A percentile compares a stretch with the other conserved stretches of the same genome.
These are phyloP conservation scores for Thyridium curvatum DNA, from an alignment of 2,329 filamentous ascomycete species.

Conservation along the genomic window DNA sequence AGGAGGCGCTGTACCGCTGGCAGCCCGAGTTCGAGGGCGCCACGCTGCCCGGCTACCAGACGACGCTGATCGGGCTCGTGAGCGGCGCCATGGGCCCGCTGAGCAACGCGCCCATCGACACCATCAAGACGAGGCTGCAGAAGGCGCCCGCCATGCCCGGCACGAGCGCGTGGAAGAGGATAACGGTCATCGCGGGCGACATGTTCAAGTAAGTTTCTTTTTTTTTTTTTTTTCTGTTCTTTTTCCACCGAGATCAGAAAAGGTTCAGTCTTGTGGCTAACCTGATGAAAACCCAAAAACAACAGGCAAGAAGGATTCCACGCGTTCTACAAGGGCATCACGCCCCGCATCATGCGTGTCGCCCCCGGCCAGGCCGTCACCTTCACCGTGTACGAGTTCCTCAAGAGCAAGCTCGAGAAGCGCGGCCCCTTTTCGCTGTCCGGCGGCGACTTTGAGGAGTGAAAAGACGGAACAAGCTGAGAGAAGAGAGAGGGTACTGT, in stretches of 20 bases:
- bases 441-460: constrained; percentile 64
- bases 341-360: constrained; percentile 93
- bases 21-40: constrained; percentile 62
- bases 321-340: constrained; percentile 99
- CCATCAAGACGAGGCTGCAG: constrained; percentile 95
- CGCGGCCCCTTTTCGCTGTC: constrained; percentile 53
- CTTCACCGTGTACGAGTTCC: constrained; percentile 71
- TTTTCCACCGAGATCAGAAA: neutral
- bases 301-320: constrained; percentile 80
- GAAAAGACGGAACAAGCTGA: constrained; percentile 14
- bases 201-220: constrained; percentile 65
- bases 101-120: constrained; percentile 96
- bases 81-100: constrained; percentile 92
- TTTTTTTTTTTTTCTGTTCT: neutral
- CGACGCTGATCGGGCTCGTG: constrained; percentile 82
- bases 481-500: no score
- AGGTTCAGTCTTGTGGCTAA: neutral
- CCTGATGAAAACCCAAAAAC: neutral
- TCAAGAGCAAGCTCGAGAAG: constrained; percentile 67
- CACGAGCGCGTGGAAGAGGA: constrained; percentile 73
- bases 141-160: constrained; percentile 79
- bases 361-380: constrained; percentile 86
- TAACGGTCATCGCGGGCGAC: constrained; percentile 69
- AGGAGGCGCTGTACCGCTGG: constrained; percentile 64
- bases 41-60: constrained; percentile 81